These are phyloP conservation scores for Zea mays DNA, from an alignment of 176 grass and related monocot species.

Conservation along the genomic window DNA sequence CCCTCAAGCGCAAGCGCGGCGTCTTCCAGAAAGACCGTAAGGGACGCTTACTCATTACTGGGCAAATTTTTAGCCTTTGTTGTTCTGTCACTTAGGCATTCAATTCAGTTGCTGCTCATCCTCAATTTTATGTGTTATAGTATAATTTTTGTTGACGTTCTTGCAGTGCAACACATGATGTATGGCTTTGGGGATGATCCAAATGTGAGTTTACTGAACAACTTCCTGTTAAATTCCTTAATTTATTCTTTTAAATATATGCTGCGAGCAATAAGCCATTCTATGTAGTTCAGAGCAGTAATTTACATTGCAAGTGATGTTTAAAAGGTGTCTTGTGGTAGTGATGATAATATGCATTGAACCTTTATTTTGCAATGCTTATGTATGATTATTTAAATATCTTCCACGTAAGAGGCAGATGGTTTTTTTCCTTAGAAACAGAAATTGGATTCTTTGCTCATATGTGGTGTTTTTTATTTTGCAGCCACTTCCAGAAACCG, in stretches of 20 bases:
- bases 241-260: neutral
- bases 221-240: slow-evolving; percentile 16
- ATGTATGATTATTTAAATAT: neutral
- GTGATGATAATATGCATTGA: neutral
- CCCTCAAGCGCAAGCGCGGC: slow-evolving; percentile 89
- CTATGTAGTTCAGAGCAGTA: slow-evolving; percentile 4
- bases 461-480: slow-evolving; percentile 37
- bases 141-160: neutral
- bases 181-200: slow-evolving; percentile 94
- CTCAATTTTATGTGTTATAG: neutral
- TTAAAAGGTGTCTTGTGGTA: neutral
- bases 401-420: neutral
- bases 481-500: slow-evolving; percentile 95
- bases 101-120: neutral
- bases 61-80: neutral
- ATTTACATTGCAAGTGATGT: slow-evolving; percentile 10
- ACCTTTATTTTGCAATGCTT: neutral
- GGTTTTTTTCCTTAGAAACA: neutral
- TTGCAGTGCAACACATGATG: slow-evolving; percentile 98
- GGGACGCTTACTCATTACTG: neutral
- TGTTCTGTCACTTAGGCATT: neutral
- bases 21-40: slow-evolving; percentile 93
- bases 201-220: slow-evolving; percentile 56
- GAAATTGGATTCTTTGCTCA: neutral
- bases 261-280: neutral